A percentile compares a stretch with the other conserved stretches of the same genome.
Conservation (phyloP, 2,329 filamentous ascomycete genomes). For the Aspergillus brunneoviolaceus region DNA sequence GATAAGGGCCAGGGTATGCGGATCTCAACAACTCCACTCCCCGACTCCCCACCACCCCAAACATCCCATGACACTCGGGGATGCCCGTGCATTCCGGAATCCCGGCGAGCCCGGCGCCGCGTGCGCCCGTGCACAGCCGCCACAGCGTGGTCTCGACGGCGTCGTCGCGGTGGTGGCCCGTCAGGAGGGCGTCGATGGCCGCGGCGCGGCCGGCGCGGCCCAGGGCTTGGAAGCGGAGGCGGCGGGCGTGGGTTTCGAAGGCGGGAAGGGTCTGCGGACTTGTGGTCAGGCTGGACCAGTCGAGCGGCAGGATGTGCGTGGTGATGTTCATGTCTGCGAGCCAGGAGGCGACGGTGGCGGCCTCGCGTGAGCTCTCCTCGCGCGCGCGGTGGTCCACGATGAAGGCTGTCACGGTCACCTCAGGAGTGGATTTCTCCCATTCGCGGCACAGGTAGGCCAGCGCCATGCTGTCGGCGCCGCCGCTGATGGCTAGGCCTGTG, state of each 20-base stretch:
- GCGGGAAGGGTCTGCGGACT: constrained; percentile 46
- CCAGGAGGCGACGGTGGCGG: constrained; percentile 50
- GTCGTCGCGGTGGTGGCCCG: constrained; percentile 88
- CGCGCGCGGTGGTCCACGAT: constrained; percentile 63
- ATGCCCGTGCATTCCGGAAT: constrained; percentile 67
- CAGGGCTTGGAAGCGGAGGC: constrained; percentile 69
- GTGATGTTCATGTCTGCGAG: constrained; percentile 46
- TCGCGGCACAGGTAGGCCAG: constrained; percentile 71
- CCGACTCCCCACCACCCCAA: constrained; percentile 69
- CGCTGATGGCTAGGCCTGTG: constrained; percentile 77
- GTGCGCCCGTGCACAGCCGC: constrained; percentile 68
- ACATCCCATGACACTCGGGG: constrained; percentile 78
- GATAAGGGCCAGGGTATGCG: too few species aligned
- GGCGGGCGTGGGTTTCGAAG: constrained; percentile 75
- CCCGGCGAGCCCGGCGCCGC: constrained; percentile 68
- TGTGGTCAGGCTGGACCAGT: constrained; percentile 48
- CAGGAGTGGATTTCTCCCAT: constrained; percentile 31
- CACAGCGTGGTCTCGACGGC: constrained; percentile 87
- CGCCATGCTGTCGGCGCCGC: constrained; percentile 97
- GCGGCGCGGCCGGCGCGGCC: constrained; percentile 58
- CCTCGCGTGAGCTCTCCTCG: constrained; percentile 56
- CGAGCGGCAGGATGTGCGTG: constrained; percentile 43
- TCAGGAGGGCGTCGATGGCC: constrained; percentile 61
- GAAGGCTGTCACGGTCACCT: constrained; percentile 50
- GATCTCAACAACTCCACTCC: constrained; percentile 35